A percentile compares a stretch with the other conserved stretches of the same genome.
These are phyloP conservation scores for Blastobotrys peoriensis DNA, from an alignment of 805 yeast genomes.

Conservation along the genomic window DNA sequence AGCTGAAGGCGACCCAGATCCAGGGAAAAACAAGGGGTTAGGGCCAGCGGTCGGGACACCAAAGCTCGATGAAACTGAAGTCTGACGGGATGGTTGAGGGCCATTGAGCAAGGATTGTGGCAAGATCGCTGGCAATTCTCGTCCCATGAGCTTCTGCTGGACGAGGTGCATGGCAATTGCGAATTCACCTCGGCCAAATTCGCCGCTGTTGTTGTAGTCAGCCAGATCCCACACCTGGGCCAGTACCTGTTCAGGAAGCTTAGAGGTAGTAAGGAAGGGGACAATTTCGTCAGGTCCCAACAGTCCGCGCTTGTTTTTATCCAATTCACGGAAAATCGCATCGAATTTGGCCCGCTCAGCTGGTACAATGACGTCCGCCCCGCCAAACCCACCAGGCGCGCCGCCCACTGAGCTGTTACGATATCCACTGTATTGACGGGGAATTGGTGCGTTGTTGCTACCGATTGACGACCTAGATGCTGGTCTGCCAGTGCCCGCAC, in stretches of 20 bases:
- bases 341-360: constrained; percentile 75
- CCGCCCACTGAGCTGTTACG: constrained; percentile 17
- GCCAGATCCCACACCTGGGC: constrained; percentile 95
- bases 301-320: constrained; percentile 53
- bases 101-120: constrained; percentile 53
- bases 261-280: constrained; percentile 80
- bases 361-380: constrained; percentile 63
- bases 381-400: constrained; percentile 3
- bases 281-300: constrained; percentile 80
- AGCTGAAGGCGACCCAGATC: constrained; percentile 1
- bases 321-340: constrained; percentile 70
- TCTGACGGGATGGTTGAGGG: constrained; percentile 29
- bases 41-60: constrained; percentile 9
- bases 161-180: constrained; percentile 91
- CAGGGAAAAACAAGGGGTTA: constrained; percentile 10
- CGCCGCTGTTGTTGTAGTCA: constrained; percentile 80
- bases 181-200: constrained; percentile 74
- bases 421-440: constrained; percentile 15
- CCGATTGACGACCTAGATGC: constrained; percentile 5
- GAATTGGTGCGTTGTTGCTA: background rate
- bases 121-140: constrained; percentile 67
- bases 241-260: constrained; percentile 72
- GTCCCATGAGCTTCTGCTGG: constrained; percentile 75
- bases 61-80: constrained; percentile 6
- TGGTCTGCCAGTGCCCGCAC: constrained; percentile 26